Percentiles rank a stretch among this genome's conserved stretches.
phyloP scores from a whole-genome alignment of 108 stramenopile species.

The Nitzschia sp. region DNA sequence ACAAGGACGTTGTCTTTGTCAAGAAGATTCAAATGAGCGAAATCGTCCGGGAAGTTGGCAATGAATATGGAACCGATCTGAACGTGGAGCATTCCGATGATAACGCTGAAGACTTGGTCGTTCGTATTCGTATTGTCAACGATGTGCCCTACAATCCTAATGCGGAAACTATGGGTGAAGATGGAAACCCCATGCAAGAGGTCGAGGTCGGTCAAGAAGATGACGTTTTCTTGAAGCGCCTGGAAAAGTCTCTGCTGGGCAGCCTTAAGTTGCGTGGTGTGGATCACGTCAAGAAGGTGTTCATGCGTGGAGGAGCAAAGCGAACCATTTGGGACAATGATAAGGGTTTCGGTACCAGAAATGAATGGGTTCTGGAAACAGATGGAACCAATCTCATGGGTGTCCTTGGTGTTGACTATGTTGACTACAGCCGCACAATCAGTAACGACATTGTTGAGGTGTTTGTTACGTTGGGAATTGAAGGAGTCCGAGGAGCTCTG shows the following conservation, averaged over 20 bases:
- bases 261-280: conserved; percentile 90
- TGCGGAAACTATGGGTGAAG: conserved; percentile 48
- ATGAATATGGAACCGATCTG: conserved; percentile 84
- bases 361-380: conserved; percentile 96
- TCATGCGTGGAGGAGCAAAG: conserved; percentile 88
- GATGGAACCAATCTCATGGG: conserved; percentile 96
- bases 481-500: conserved; percentile 91
- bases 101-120: conserved; percentile 86
- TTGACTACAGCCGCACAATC: conserved; percentile 89
- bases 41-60: conserved; percentile 75
- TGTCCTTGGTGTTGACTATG: conserved; percentile 89
- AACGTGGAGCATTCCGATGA: conserved; percentile 91
- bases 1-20: conserved; percentile 83
- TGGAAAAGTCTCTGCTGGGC: conserved; percentile 89
- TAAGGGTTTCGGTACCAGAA: conserved; percentile 71
- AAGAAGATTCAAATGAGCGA: conserved; percentile 90
- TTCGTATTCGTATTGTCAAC: conserved; percentile 89
- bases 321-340: conserved; percentile 85
- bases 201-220: conserved; percentile 88
- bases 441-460: conserved; percentile 98
- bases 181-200: conserved; percentile 69
- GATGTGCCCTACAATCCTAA: conserved; percentile 67
- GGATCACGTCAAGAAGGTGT: conserved; percentile 93
- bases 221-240: conserved; percentile 88
- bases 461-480: conserved; percentile 92